A percentile compares a stretch with the other conserved stretches of the same genome.
phyloP scores from a whole-genome alignment of 2,329 filamentous ascomycete genomes.

The Thyridium curvatum region DNA sequence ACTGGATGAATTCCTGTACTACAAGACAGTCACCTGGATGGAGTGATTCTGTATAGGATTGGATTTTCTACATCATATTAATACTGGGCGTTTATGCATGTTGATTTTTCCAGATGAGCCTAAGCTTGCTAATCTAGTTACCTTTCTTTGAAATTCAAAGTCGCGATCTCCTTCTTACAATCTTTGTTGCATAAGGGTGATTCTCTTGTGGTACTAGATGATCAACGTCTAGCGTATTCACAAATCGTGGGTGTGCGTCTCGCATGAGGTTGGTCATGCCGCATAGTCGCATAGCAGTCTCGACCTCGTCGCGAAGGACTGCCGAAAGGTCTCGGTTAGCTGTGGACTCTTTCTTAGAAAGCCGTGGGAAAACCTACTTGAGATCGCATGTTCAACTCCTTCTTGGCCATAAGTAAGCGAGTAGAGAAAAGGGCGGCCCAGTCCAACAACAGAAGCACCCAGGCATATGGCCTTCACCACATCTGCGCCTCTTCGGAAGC shows the following conservation, averaged over 20 bases:
- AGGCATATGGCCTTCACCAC: constrained; percentile 35
- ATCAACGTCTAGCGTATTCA: constrained; percentile 16
- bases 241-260: constrained; percentile 10
- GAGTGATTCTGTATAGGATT: neutral
- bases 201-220: constrained; percentile 6
- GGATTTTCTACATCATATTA: neutral
- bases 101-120: too few relatives aligned
- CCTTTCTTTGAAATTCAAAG: too few relatives aligned
- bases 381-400: constrained; percentile 35
- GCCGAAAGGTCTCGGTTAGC: neutral
- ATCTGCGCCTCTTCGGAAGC: constrained; percentile 34
- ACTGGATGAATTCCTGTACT: constrained; percentile 36
- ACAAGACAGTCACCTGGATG: constrained; percentile 26
- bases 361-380: constrained; percentile 19
- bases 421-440: constrained; percentile 43
- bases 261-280: constrained; percentile 14
- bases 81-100: too few relatives aligned
- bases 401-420: constrained; percentile 28
- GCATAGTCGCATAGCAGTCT: constrained; percentile 28
- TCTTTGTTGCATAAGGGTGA: neutral
- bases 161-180: neutral
- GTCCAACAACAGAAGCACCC: constrained; percentile 32
- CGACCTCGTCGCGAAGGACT: constrained; percentile 30
- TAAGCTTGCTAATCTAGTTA: too few relatives aligned
- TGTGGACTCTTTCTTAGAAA: neutral